Evolutionary conservation across 495 filamentous ascomycete species (phyloP), one percentile per base, ranked within the genome.

Genomic region (Echria macrotheca): DNA sequence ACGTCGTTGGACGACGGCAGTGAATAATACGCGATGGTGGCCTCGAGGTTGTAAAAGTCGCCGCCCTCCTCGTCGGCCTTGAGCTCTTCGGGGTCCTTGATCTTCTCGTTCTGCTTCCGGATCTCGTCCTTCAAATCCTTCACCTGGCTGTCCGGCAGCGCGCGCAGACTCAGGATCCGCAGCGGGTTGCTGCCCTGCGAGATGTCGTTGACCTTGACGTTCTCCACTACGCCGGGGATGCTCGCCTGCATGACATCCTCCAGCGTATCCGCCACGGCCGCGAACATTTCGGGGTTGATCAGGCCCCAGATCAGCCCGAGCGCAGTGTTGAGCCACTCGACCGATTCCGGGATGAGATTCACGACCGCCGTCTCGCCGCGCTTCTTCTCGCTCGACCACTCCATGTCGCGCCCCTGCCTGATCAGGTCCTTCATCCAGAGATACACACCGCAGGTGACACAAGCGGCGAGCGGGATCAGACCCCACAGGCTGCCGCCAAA

Each of bases 241-340:
- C 87, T 94, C 18, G 89, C 91, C 69, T 95, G 89, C 91, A 97
- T 96, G 40, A 97, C 86, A 60, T 97, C 91, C 66, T 76, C 71
- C 10, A 75, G 59, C 4, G 70, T 76, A 14, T 76, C 73, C 2
- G 74, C 74, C 18, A 77, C 69, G 0, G 80, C 78, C 7, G 76
- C 72, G 57, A 97, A 86, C 89, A 97, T 95, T 1, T 96, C 91
- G 0, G 91, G 91, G 56, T 96, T 90, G 47, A 96, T 79, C 1
- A 96, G 69, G 2, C 87, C 87, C 91, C 91, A 97, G 10, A 91
- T 71, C 38, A 95, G 75, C 0, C 77, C 77, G 11, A 97, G 61
- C 29, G 93, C 77, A 0, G 82, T 88, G 61, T 97, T 96, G 80
- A 97, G 82, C 91, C 91, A 96, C 69, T 76, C 72, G 3, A 95